Evolutionary conservation across 2,329 filamentous ascomycete genomes (phyloP).

Genomic region (Metarhizium rileyi): DNA sequence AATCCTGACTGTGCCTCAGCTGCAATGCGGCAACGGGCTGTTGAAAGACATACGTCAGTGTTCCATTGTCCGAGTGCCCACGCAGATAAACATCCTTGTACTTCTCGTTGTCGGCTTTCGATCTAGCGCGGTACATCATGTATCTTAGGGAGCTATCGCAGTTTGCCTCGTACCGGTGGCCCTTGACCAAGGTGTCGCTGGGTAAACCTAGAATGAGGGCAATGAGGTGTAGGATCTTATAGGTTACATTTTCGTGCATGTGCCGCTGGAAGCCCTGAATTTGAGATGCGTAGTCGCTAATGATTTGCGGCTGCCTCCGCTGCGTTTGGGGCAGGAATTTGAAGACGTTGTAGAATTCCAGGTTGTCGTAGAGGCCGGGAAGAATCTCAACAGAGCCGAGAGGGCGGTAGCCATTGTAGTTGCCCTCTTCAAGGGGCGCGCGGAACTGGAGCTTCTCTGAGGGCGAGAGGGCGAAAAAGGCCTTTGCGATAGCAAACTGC

Average conservation of each 20-base stretch:
- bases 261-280: constrained; percentile 27
- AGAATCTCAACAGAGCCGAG: constrained; percentile 27
- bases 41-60: constrained; percentile 45
- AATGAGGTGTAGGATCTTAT: constrained; percentile 25
- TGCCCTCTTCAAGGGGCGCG: constrained; percentile 37
- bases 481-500: constrained; percentile 51
- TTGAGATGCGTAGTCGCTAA: constrained; percentile 18
- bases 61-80: constrained; percentile 46
- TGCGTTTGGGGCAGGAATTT: constrained; percentile 27
- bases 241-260: constrained; percentile 22
- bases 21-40: constrained; percentile 48
- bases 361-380: constrained; percentile 26
- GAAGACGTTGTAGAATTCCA: constrained; percentile 30
- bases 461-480: constrained; percentile 45
- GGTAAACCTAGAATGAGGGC: constrained; percentile 46
- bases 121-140: constrained; percentile 46
- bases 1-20: constrained; percentile 19
- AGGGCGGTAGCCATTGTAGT: constrained; percentile 48
- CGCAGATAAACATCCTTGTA: constrained; percentile 26
- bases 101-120: constrained; percentile 30
- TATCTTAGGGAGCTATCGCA: constrained; percentile 49
- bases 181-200: constrained; percentile 41
- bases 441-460: constrained; percentile 51
- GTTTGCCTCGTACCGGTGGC: constrained; percentile 43
- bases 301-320: constrained; percentile 22